Evolutionary conservation across 495 filamentous ascomycete genomes (phyloP).

Genomic region (Thermothielavioides terrestris): DNA sequence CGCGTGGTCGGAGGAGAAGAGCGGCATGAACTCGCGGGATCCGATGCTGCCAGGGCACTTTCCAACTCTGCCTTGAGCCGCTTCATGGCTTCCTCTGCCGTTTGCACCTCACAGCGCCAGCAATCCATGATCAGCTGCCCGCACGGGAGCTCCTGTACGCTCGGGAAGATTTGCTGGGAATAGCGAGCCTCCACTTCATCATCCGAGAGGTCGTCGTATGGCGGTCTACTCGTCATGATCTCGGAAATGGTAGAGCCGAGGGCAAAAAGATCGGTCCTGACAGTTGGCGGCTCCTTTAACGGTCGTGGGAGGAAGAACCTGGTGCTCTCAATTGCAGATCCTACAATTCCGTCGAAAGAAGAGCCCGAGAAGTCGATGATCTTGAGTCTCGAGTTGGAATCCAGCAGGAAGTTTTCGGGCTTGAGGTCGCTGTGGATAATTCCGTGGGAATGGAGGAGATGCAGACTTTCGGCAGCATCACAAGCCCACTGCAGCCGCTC

Average conservation of each 20-base stretch:
- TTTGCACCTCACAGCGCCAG: not conserved
- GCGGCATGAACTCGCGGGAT: not conserved
- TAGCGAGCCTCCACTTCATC: not conserved
- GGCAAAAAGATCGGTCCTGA: not conserved
- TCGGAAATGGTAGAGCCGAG: not conserved
- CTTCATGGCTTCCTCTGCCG: not conserved
- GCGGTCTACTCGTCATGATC: not conserved
- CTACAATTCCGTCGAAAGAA: not conserved
- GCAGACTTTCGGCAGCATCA: not conserved
- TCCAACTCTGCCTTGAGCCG: not conserved
- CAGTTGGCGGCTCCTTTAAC: not conserved
- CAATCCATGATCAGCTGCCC: not conserved
- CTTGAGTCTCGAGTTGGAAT: not conserved
- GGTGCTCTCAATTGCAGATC: not conserved
- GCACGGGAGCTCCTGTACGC: not conserved
- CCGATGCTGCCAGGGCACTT: not conserved
- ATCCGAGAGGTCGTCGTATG: not conserved
- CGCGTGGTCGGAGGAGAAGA: not conserved
- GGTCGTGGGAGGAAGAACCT: not conserved
- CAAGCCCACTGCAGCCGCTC: not conserved
- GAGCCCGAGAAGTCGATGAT: slow-evolving; percentile 1
- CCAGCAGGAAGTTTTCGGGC: not conserved
- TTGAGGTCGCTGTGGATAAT: slow-evolving; percentile 2
- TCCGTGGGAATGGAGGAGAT: not conserved
- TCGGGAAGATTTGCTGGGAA: not conserved